Conservation (phyloP, 495 filamentous ascomycete genomes). For the Penicillium nucicola region DNA sequence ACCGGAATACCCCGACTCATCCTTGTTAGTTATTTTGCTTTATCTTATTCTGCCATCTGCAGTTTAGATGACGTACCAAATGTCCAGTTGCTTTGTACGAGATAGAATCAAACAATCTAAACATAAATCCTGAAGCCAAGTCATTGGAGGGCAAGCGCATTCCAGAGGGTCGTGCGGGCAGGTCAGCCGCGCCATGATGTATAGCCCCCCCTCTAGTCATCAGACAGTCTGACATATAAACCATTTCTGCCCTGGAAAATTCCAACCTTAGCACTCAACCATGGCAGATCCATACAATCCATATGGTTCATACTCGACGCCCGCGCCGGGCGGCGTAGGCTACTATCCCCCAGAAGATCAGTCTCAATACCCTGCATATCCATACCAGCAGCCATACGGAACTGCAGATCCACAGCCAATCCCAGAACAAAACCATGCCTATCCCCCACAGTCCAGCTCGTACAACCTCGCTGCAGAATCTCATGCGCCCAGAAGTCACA, state of each 20-base stretch:
- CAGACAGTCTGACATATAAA: constrained; percentile 4
- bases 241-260: not conserved
- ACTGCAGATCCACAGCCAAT: constrained; percentile 6
- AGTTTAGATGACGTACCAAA: constrained; percentile 16
- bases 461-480: constrained; percentile 3
- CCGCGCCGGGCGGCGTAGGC: constrained; percentile 23
- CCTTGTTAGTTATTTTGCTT: constrained; percentile 7
- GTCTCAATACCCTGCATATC: constrained; percentile 5
- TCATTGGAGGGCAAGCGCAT: constrained; percentile 21
- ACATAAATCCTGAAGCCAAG: not conserved
- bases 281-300: constrained; percentile 54
- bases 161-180: constrained; percentile 23
- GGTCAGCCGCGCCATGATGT: constrained; percentile 28
- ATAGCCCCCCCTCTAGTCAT: constrained; percentile 9
- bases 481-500: constrained; percentile 32
- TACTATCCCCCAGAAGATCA: constrained; percentile 28
- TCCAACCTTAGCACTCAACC: not conserved
- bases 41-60: constrained; percentile 6
- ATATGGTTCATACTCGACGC: constrained; percentile 25
- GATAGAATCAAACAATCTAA: not conserved
- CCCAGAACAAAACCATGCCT: constrained; percentile 7
- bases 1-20: constrained; percentile 30
- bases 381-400: constrained; percentile 5
- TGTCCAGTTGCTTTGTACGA: constrained; percentile 8
- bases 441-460: not conserved